Evolutionary conservation across 1,284 basidiomycete genomes (phyloP), one percentile per base, ranked within the genome.

Genomic region (Earliella scabrosa): DNA sequence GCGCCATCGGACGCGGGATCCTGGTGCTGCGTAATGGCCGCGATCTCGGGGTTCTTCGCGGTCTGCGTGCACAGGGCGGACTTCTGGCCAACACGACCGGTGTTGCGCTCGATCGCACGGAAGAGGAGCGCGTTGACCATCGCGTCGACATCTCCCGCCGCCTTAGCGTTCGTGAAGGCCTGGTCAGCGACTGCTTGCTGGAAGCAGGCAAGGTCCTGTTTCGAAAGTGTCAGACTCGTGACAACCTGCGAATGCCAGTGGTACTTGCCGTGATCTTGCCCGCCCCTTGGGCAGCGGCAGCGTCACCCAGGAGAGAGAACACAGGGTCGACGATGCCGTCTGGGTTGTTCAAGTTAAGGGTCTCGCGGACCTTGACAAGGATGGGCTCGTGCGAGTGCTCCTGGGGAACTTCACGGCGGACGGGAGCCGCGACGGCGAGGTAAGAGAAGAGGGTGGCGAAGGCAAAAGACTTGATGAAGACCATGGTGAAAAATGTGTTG

Each of bases 161-260:
- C 81, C 71, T 88, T 89, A 36, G 87, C 85, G 64, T 88, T 88
- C 26, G 85, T 87, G 75, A 88, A 88, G 0, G 86, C 86, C 65
- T 82, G 83, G 66, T 87, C 86, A 43, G 85, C 85, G 14, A 78
- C 78, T 2, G 80, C 83, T 72, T 85, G 82, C 67, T 88, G 87
- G 32, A 88, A 76, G 70, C 87, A 90, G 55, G 81, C 82, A 18
- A 79, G 69, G 66, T 88, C 80, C 82, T 85, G 54, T 9, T 9
- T 2, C 20, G 21, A 20, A 21, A 26, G 44, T 14, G 9, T 52
- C 29, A 18, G 38, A 61, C 76, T 58, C 54, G n/a, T n/a, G n/a
- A n/a, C n/a, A n/a, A n/a, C n/a, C n/a, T n/a, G n/a, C n/a, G n/a
- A n/a, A n/a, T n/a, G n/a, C n/a, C n/a, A n/a, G n/a, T n/a, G n/a